phyloP scores from a whole-genome alignment of 2,329 filamentous ascomycete species.

The Akanthomyces uredinophilus region DNA sequence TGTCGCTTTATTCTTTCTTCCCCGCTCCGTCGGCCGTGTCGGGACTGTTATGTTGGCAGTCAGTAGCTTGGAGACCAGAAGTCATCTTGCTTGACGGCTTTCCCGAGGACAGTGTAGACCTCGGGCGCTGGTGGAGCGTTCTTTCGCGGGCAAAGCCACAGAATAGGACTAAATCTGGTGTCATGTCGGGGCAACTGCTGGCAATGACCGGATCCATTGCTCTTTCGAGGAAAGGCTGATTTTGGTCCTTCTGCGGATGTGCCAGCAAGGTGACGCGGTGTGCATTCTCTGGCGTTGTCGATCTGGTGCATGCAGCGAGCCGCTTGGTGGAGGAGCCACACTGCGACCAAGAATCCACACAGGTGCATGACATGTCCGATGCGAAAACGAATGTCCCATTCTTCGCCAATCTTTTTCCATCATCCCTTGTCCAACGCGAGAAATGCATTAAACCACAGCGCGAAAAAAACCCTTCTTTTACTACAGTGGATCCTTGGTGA shows the following conservation, averaged over 20 bases:
- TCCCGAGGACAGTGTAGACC: neutral
- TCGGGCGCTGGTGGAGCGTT: neutral
- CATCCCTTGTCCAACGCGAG: neutral
- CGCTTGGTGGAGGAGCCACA: neutral
- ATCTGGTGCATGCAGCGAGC: neutral
- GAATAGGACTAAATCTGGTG: slow-evolving; percentile 2
- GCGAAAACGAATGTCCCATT: slow-evolving; percentile 1
- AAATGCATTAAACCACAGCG: neutral
- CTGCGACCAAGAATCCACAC: neutral
- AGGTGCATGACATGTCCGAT: neutral
- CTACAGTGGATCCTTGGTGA: neutral
- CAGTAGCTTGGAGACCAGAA: no score
- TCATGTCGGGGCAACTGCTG: neutral
- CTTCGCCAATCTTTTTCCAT: no score
- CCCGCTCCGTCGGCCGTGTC: neutral
- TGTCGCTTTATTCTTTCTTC: neutral
- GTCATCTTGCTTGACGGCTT: neutral
- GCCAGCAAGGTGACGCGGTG: neutral
- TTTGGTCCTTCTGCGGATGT: neutral
- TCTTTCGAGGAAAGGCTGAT: neutral
- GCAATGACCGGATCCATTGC: neutral
- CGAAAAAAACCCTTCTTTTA: neutral
- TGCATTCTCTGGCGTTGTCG: neutral
- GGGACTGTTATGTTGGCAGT: neutral
- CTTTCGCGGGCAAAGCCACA: neutral